Base-by-base conservation (phyloP, 78 protist species). In the Carpediemonas membranifera region DNA sequence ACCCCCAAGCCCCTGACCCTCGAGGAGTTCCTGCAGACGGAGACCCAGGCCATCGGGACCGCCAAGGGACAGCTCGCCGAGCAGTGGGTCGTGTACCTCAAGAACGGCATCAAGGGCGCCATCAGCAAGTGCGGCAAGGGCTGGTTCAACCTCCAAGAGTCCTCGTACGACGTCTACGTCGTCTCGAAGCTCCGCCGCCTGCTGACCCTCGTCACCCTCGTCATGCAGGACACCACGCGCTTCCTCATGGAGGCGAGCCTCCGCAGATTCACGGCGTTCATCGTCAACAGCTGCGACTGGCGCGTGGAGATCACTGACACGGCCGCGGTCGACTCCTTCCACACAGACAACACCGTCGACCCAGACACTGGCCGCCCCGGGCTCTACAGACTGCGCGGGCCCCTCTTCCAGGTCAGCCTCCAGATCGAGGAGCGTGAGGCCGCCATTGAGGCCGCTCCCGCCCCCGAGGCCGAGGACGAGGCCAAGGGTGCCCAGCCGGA, bases 121-220 rank as follows among this genome's bases (percentile, higher is more conserved):
- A 24, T 81, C 28, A 54, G 36, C 34, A 73, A 60, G 47, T 59
- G 82, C 2, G 87, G 87, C 39, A 86, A 86, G 59, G 91, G 91
- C 30, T 86, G 91, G 91, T 84, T 79, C 80, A 86, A 86, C 76
- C 54, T 86, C 39, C 0, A 59, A 11, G 91, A 86, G 56, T 54
- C 7, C 47, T 9, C 47, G 21, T 13, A 41, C 34, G 82, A 71
- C 27, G 82, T 79, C 37, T 86, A 86, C 83, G 87, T 74, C 25
- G 31, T 76, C 3, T 55, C 73, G 58, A 86, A 86, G 79, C 78
- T 86, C 36, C 47, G 68, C 69, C 62, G 65, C 28, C 64, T 86
- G 76, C 13, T 86, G 65, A 2, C 13, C 59, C 57, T 55, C 58
- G 74, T 82, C 63, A 63, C 54, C 69, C 71, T 82, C 78, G 82